Base-by-base conservation (phyloP, 495 filamentous ascomycete genomes). In the Penicillium mononematosum region DNA sequence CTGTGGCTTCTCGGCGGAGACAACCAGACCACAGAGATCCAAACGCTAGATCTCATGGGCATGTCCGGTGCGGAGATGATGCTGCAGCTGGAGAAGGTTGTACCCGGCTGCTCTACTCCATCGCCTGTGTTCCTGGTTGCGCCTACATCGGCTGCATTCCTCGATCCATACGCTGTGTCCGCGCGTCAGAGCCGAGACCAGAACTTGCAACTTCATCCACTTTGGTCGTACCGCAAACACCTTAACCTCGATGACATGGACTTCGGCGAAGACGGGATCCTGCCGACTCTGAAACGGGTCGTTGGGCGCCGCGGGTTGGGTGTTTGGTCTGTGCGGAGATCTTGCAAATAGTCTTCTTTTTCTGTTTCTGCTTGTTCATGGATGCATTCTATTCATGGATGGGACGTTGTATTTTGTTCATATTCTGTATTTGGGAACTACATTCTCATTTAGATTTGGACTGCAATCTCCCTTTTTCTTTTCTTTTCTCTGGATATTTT, bases 171-270 rank as follows among this genome's bases (percentile, higher is more conserved):
- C 78, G 24, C 78, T 82, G 20, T 60, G 41, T 5, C 29, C 29
- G 19, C 42, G 42, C 58, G 14, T 22, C 52, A 41, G 34, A 56
- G 10, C 5, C 45, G 56, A 32, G 7, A 52, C 4, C 59, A 65
- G 1, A 46, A 65, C 44, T 56, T 74, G 16, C 56, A 70, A 27
- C 65, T 87, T 85, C 61, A 78, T 80, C 63, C 82, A 82, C 68
- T 92, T 2, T 96, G 91, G 91, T 78, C 77, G 20, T 83, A 90
- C 55, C 75, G 67, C 34, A 78, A 80, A 45, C 94, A 98, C 71
- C 65, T 98, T 24, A 96, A 92, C 61, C 76, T 98, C 45, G 94
- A 98, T 74, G 94, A 98, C 77, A 66, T 98, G 59, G 92, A 98
- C 72, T 89, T 95, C 67, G 90, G 71, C 0, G 83, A 87, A 38